Conservation (phyloP, 2,329 filamentous ascomycete genomes). For the Aureobasidium subglaciale region DNA sequence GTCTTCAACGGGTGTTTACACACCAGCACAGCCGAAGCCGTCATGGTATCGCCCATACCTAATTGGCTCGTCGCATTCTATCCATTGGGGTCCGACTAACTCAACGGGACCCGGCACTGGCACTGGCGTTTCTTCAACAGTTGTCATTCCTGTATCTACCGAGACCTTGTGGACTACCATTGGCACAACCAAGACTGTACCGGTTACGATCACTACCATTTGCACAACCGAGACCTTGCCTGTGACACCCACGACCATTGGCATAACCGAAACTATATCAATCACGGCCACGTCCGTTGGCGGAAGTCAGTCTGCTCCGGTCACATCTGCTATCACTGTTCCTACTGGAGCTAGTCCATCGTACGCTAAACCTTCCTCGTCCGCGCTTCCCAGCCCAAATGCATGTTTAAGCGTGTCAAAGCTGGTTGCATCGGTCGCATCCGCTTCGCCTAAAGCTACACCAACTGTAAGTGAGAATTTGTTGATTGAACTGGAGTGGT, state of each 20-base stretch:
- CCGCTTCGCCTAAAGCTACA: conserved; percentile 21
- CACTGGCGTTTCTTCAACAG: neutral
- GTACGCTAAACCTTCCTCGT: neutral
- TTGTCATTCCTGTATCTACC: neutral
- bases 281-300: too few species aligned
- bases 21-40: neutral
- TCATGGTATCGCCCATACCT: neutral
- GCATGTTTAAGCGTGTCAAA: conserved; percentile 24
- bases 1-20: neutral
- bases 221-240: neutral
- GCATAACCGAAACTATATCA: too few species aligned
- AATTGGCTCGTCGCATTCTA: neutral
- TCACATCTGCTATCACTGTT: neutral
- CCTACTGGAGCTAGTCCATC: neutral
- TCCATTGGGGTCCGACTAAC: neutral
- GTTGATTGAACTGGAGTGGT: too few species aligned
- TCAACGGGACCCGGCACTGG: neutral
- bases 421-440: conserved; percentile 22
- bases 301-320: neutral
- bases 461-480: too few species aligned
- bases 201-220: neutral
- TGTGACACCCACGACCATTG: neutral
- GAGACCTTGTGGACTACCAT: neutral
- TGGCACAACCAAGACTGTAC: neutral
- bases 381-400: neutral